Evolutionary conservation across 805 yeast species (phyloP).

Genomic region (Candida qinlingensis): DNA sequence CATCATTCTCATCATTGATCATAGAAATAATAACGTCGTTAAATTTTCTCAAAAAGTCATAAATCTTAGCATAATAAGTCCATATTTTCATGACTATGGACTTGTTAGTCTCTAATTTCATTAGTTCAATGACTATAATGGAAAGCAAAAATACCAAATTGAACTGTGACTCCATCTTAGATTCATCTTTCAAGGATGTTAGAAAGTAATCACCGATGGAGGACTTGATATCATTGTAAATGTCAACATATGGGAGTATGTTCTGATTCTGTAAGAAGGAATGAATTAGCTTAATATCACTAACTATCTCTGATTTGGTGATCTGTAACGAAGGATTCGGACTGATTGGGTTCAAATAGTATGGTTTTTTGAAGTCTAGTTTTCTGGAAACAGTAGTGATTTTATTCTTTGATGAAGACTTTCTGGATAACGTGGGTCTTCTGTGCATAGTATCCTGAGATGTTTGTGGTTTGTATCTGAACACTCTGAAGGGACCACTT

Average conservation of each 20-base stretch:
- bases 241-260: slow-evolving; percentile 1
- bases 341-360: background rate
- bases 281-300: slow-evolving; percentile 2
- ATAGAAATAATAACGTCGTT: background rate
- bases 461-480: background rate
- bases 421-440: no score
- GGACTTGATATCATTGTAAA: background rate
- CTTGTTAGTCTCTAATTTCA: background rate
- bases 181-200: background rate
- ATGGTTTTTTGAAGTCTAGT: background rate
- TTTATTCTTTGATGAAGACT: background rate
- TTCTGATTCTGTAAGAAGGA: background rate
- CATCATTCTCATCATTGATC: background rate
- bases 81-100: background rate
- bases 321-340: background rate
- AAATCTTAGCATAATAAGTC: background rate
- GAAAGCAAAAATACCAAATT: background rate
- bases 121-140: slow-evolving; percentile 1
- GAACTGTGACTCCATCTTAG: background rate
- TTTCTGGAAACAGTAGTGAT: background rate
- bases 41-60: background rate
- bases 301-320: slow-evolving; percentile 1
- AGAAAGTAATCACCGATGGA: slow-evolving; percentile 1
- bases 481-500: slow-evolving; percentile 15
- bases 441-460: background rate